Evolutionary conservation across 768 basidiomycete genomes (phyloP).

Genomic region (Lactarius quietus): DNA sequence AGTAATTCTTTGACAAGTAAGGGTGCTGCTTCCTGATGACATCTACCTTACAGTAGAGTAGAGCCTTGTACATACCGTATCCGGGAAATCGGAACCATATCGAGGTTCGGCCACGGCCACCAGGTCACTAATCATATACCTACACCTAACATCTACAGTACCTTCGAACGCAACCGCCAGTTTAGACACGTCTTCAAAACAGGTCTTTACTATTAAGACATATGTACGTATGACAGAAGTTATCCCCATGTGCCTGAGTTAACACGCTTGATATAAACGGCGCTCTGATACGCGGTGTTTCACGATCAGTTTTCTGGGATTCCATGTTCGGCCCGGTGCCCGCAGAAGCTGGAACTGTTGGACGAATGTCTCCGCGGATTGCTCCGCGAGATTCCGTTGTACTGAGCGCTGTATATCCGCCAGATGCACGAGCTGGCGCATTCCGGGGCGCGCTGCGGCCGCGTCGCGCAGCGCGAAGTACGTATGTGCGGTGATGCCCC

Average conservation of each 20-base stretch:
- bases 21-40: no score
- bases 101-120: no score
- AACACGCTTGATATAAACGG: slow-evolving; percentile 6
- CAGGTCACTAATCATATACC: no score
- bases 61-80: no score
- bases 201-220: slow-evolving; percentile 9
- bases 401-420: slow-evolving; percentile 22
- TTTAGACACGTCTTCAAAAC: not conserved
- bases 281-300: not conserved
- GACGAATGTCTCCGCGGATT: not conserved
- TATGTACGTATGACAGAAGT: no score
- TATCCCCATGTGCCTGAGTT: not conserved
- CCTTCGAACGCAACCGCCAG: no score
- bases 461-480: slow-evolving; percentile 8
- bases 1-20: no score
- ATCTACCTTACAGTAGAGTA: no score
- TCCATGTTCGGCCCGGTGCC: not conserved
- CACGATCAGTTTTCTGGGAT: not conserved
- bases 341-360: no score
- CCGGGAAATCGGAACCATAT: no score
- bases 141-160: no score
- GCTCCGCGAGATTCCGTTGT: slow-evolving; percentile 1
- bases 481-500: not conserved
- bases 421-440: slow-evolving; percentile 19
- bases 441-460: not conserved